Evolutionary conservation across 495 filamentous ascomycete species (phyloP).

Genomic region (Massariosphaeria phaeospora): DNA sequence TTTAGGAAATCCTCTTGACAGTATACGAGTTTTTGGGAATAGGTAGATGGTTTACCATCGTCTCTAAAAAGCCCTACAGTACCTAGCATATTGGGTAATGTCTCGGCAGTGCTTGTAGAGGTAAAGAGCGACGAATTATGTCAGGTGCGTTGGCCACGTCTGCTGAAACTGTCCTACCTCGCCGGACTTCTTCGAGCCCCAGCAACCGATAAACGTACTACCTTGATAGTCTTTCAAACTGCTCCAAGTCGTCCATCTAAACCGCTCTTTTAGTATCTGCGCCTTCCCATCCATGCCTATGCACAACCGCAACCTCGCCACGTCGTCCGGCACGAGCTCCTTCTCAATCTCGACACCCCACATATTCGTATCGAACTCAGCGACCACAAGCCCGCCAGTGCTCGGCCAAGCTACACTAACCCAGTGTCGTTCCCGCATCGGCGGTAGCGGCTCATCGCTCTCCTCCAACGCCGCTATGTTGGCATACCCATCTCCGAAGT

Average conservation of each 20-base stretch:
- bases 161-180: constrained; percentile 5
- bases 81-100: too few relatives aligned
- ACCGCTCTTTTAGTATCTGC: constrained; percentile 19
- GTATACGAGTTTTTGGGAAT: too few relatives aligned
- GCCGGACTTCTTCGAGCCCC: constrained; percentile 4
- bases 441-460: constrained; percentile 7
- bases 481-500: neutral
- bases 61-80: too few relatives aligned
- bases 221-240: constrained; percentile 17
- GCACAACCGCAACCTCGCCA: constrained; percentile 16
- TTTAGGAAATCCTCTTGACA: too few relatives aligned
- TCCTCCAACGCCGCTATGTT: constrained; percentile 8
- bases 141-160: constrained; percentile 4
- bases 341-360: constrained; percentile 4
- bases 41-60: too few relatives aligned
- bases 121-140: too few relatives aligned
- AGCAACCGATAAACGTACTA: constrained; percentile 14
- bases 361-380: constrained; percentile 14
- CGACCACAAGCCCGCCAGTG: constrained; percentile 10
- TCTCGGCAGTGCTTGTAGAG: too few relatives aligned
- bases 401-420: constrained; percentile 23
- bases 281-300: constrained; percentile 15
- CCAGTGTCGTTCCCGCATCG: constrained; percentile 10
- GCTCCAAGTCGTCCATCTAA: constrained; percentile 7
- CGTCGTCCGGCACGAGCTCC: constrained; percentile 4